phyloP scores from a whole-genome alignment of 1,284 basidiomycete genomes.

The Ganoderma boninense region DNA sequence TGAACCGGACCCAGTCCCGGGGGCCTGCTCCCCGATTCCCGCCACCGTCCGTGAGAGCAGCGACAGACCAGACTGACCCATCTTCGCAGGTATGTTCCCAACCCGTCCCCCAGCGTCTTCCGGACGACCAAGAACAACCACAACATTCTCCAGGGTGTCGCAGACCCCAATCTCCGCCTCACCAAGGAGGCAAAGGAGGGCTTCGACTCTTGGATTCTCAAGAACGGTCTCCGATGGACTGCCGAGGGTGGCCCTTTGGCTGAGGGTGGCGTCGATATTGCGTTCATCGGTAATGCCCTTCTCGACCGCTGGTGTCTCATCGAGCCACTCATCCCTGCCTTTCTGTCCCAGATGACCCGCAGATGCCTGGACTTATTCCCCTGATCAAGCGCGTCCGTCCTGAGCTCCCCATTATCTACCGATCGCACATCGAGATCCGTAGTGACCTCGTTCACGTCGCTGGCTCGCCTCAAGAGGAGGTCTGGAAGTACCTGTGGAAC shows the following conservation, averaged over 20 bases:
- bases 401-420: slow-evolving; percentile 82
- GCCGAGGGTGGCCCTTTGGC: slow-evolving; percentile 82
- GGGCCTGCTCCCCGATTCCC: not conserved
- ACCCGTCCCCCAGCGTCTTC: slow-evolving; percentile 87
- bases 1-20: not conserved
- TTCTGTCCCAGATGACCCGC: slow-evolving; percentile 70
- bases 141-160: slow-evolving; percentile 89
- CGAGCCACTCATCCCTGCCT: too few species aligned
- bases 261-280: slow-evolving; percentile 81
- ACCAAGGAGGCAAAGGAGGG: slow-evolving; percentile 77
- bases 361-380: slow-evolving; percentile 89
- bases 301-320: not conserved
- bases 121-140: slow-evolving; percentile 93
- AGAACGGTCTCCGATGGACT: slow-evolving; percentile 84
- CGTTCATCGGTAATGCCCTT: slow-evolving; percentile 73
- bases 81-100: slow-evolving; percentile 82
- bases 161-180: slow-evolving; percentile 75
- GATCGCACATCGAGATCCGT: slow-evolving; percentile 91
- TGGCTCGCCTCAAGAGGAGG: slow-evolving; percentile 85
- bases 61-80: not conserved
- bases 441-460: slow-evolving; percentile 78
- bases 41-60: not conserved
- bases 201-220: slow-evolving; percentile 90
- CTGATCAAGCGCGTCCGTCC: slow-evolving; percentile 84
- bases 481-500: slow-evolving; percentile 91